Base-by-base conservation (phyloP, 495 filamentous ascomycete species). In the Friedmanniomyces endolithicus region DNA sequence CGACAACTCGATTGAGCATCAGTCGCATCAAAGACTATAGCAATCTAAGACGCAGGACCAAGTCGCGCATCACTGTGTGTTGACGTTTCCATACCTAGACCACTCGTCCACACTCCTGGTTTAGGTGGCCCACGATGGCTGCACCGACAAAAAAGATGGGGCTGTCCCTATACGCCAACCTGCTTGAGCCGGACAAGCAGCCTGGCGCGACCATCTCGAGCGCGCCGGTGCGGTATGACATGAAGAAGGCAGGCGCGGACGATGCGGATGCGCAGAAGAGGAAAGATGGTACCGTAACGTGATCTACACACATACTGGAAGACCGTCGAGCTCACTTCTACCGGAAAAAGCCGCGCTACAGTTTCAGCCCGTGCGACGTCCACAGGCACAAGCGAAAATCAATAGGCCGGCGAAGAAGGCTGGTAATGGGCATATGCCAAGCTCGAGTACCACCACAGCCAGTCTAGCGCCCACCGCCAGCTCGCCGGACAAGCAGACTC, bases 281-380 rank as follows among this genome's bases (percentile, higher is more conserved):
- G 63, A 87, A 81, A 76, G 71, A 86, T 72, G 85, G 87, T 89
- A 83, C 65, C 70, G 69, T 66, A 58, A 53, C 65, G 63, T 66
- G 59, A 60, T 50, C 68, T 63, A 67, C 61, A 57, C 57, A 58
- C 43, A 64, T 55, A 70, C 50, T 14, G 48, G 70, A 72, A 69
- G 75, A 82, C 71, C 81, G 74, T 63, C 65, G 61, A 67, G 65
- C 64, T 70, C 66, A 59, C 59, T 59, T 61, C 29, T 62, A 63
- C 61, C 58, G 48, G 60, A 63, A 66, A 31, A 56, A 83, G 82
- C 77, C 70, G 80, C 87, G 63, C 75, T 96, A 57, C 84, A 85
- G 64, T 95, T 95, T 71, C 90, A 95, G 66, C 90, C 90, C 39
- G 85, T 81, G 35, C 86, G 80, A 65, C 69, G 85, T 61, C 90